These are phyloP conservation scores for Linderniella brevidens DNA, from an alignment of 257 asterid genomes.

Conservation along the genomic window DNA sequence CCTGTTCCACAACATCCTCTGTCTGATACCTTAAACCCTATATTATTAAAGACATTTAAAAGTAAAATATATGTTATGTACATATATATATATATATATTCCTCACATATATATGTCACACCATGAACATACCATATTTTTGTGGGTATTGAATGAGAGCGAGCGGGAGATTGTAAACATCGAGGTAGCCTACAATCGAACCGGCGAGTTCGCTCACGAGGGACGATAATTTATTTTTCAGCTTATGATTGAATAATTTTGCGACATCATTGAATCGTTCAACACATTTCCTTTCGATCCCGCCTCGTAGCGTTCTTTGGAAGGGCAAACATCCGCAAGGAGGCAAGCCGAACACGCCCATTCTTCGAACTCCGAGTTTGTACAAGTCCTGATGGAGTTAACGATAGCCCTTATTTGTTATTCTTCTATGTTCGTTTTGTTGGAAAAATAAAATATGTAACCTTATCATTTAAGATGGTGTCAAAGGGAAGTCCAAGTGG, in stretches of 20 bases:
- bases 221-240: conserved; percentile 13
- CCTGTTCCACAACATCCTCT: too few relatives aligned
- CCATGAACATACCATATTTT: conserved; percentile 16
- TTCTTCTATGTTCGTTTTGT: too few relatives aligned
- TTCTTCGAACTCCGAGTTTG: conserved; percentile 32
- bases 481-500: too few relatives aligned
- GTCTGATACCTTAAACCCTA: too few relatives aligned
- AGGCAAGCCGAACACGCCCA: conserved; percentile 22
- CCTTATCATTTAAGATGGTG: too few relatives aligned
- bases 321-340: conserved; percentile 38
- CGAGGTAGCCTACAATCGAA: conserved; percentile 25
- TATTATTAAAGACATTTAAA: too few relatives aligned
- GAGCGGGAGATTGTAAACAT: conserved; percentile 21
- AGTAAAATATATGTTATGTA: too few relatives aligned
- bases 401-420: too few relatives aligned
- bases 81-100: too few relatives aligned
- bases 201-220: conserved; percentile 18
- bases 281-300: conserved; percentile 9
- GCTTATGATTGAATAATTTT: conserved; percentile 19
- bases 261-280: conserved; percentile 23
- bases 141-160: conserved; percentile 29
- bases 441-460: too few relatives aligned
- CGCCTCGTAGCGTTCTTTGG: conserved; percentile 33
- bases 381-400: conserved; percentile 28
- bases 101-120: too few relatives aligned